These are phyloP conservation scores for Chaetomiaceae sp. DNA, from an alignment of 2,329 filamentous ascomycete species.

Conservation along the genomic window DNA sequence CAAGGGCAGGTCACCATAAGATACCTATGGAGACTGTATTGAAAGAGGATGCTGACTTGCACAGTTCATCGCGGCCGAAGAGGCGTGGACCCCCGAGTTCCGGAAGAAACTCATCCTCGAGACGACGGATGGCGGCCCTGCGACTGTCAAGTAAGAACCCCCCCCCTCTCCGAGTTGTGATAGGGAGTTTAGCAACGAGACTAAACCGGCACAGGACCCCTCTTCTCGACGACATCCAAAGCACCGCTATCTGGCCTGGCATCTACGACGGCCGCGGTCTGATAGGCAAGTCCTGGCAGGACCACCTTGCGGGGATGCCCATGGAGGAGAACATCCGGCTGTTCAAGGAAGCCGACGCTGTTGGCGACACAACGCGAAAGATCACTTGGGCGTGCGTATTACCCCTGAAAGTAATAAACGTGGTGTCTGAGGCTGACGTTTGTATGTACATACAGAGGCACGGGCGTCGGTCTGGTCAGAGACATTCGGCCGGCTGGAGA, in stretches of 20 bases:
- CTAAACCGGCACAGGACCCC: slow-evolving; percentile 25
- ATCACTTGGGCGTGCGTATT: slow-evolving; percentile 33
- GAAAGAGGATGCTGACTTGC: neutral
- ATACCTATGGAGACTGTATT: neutral
- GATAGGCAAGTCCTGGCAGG: slow-evolving; percentile 37
- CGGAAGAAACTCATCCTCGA: slow-evolving; percentile 40
- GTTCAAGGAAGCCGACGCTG: slow-evolving; percentile 36
- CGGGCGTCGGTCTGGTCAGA: slow-evolving; percentile 44
- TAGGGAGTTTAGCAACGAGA: neutral
- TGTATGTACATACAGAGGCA: slow-evolving; percentile 36
- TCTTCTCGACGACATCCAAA: slow-evolving; percentile 41
- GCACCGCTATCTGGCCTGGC: slow-evolving; percentile 38
- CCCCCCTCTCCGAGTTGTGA: too few relatives aligned
- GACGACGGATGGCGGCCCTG: slow-evolving; percentile 40
- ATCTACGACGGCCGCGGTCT: slow-evolving; percentile 45
- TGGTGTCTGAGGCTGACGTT: too few relatives aligned
- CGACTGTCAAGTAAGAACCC: slow-evolving; percentile 41
- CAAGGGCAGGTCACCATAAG: slow-evolving; percentile 27
- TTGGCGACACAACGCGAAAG: slow-evolving; percentile 35
- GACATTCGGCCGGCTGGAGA: slow-evolving; percentile 38
- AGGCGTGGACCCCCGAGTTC: slow-evolving; percentile 40
- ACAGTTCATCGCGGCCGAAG: slow-evolving; percentile 42
- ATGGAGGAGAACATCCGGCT: slow-evolving; percentile 40
- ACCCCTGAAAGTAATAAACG: neutral
- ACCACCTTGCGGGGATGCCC: slow-evolving; percentile 37